phyloP scores from a whole-genome alignment of 495 filamentous ascomycete species.

The Sordaria brevicollis region DNA sequence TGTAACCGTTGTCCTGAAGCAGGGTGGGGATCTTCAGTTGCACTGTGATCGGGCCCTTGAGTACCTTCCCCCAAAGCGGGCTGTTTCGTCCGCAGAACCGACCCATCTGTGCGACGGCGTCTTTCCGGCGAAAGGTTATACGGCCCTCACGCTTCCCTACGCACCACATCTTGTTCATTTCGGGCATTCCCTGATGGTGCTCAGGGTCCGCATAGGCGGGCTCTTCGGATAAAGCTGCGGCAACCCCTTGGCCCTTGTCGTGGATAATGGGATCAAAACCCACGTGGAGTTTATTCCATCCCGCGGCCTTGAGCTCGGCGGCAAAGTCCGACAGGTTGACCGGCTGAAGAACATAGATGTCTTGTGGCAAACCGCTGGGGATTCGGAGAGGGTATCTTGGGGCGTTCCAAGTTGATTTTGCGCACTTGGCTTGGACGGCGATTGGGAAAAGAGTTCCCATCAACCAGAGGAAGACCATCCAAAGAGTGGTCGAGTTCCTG shows the following conservation, averaged over 20 bases:
- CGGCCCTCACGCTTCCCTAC: too few relatives aligned
- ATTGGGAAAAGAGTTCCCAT: too few relatives aligned
- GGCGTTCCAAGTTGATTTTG: too few relatives aligned
- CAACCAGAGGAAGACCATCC: too few relatives aligned
- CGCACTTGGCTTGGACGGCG: too few relatives aligned
- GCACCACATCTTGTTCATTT: not conserved
- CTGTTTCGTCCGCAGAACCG: not conserved
- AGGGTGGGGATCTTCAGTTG: not conserved
- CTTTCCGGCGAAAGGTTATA: not conserved
- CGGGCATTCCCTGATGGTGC: not conserved
- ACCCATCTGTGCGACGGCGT: not conserved
- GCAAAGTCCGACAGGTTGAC: not conserved
- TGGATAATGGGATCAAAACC: not conserved
- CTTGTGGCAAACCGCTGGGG: not conserved
- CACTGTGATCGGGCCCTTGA: not conserved
- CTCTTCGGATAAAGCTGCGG: too few relatives aligned
- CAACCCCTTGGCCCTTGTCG: too few relatives aligned
- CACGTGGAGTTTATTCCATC: not conserved
- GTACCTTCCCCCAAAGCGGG: not conserved
- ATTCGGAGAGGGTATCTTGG: too few relatives aligned
- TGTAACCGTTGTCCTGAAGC: too few relatives aligned
- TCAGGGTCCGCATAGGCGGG: not conserved
- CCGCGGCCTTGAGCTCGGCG: not conserved
- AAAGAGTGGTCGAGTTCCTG: too few relatives aligned
- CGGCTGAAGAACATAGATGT: not conserved